phyloP scores from a whole-genome alignment of 2,329 filamentous ascomycete genomes.

The Sphaceloma murrayae region DNA sequence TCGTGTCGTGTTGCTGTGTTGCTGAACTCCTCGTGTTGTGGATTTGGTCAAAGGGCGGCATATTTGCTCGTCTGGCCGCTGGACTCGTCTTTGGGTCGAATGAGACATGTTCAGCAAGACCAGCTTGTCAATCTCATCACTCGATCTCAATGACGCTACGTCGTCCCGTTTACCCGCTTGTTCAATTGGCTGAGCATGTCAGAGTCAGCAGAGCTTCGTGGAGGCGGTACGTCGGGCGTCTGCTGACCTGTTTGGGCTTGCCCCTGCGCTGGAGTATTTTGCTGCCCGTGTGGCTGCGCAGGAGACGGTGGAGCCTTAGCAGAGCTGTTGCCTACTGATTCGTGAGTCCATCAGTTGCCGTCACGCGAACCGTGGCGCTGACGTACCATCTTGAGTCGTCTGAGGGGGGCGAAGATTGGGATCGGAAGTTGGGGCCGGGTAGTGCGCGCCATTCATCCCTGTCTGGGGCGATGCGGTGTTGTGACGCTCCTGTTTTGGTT shows the following conservation, averaged over 20 bases:
- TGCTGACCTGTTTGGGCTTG: slow-evolving; percentile 16
- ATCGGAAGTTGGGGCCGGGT: slow-evolving; percentile 12
- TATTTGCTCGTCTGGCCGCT: too few relatives aligned
- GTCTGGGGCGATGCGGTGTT: slow-evolving; percentile 17
- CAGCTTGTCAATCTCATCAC: slow-evolving; percentile 4
- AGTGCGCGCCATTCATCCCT: background rate
- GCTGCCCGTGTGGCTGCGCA: slow-evolving; percentile 10
- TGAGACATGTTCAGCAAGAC: too few relatives aligned
- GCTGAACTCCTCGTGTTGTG: too few relatives aligned
- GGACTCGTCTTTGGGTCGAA: too few relatives aligned
- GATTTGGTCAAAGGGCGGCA: too few relatives aligned
- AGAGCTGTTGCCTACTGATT: slow-evolving; percentile 22
- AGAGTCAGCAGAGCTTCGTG: slow-evolving; percentile 34
- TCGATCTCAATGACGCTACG: background rate
- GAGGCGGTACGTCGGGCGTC: slow-evolving; percentile 16
- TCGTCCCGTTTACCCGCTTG: slow-evolving; percentile 15
- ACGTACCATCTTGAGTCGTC: slow-evolving; percentile 11
- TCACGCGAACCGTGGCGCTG: background rate
- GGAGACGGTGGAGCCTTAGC: slow-evolving; percentile 29
- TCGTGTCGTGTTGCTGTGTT: too few relatives aligned
- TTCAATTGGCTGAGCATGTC: slow-evolving; percentile 37
- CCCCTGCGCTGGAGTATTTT: slow-evolving; percentile 10
- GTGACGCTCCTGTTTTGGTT: slow-evolving; percentile 8
- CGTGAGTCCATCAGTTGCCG: slow-evolving; percentile 8
- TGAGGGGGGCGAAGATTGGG: slow-evolving; percentile 7